phyloP scores from a whole-genome alignment of 495 filamentous ascomycete species.

The Annulohypoxylon stygium region DNA sequence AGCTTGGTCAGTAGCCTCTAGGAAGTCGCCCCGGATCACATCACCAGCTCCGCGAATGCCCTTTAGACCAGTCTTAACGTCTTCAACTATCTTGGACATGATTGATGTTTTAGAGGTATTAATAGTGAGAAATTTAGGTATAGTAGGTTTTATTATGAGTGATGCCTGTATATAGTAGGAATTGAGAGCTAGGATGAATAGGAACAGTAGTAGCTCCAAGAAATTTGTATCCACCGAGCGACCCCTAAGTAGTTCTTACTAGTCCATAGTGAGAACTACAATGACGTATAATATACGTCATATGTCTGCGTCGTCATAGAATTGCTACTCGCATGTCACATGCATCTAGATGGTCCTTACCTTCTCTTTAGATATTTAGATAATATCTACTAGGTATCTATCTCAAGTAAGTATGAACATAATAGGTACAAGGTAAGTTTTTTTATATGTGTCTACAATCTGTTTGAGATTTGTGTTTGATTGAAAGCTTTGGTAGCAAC shows the following conservation, averaged over 20 bases:
- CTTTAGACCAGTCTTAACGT: constrained; percentile 48
- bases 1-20: constrained; percentile 31
- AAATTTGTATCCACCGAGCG: no score
- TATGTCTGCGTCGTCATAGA: neutral
- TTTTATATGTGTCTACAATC: no score
- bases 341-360: no score
- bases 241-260: neutral
- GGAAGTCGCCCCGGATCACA: constrained; percentile 37
- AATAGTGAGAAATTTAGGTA: neutral
- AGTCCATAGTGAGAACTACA: neutral
- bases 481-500: no score
- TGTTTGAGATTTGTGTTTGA: no score
- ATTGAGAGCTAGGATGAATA: neutral
- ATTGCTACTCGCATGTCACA: neutral
- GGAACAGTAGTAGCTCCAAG: no score
- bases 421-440: no score
- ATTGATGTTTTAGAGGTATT: neutral
- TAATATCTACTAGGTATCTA: no score
- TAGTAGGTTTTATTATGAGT: neutral
- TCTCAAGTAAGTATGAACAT: no score
- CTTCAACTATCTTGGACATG: constrained; percentile 48
- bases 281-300: constrained; percentile 32
- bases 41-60: constrained; percentile 49
- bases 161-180: neutral
- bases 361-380: neutral